Percentiles rank a stretch among this genome's conserved stretches.
Conservation (phyloP, 176 grass and related monocot genomes). For the Phoenix dactylifera region DNA sequence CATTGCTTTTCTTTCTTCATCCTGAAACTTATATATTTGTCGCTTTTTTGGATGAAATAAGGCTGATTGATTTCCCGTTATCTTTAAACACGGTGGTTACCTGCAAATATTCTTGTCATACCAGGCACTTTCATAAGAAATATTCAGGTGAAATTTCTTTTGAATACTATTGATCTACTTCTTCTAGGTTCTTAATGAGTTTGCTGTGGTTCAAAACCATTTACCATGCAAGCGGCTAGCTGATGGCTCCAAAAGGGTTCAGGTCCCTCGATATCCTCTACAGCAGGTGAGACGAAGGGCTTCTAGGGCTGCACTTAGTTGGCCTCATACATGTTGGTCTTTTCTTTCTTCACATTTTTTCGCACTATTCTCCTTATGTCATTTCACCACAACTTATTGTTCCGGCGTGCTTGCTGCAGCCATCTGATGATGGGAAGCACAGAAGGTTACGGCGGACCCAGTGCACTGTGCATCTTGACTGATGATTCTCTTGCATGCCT, state of each 20-base stretch:
- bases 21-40: too few species aligned
- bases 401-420: conserved; percentile 1
- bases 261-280: conserved; percentile 50
- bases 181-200: conserved; percentile 76
- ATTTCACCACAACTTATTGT: not conserved
- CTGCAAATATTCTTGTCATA: too few species aligned
- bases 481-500: conserved; percentile 18
- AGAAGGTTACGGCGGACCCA: conserved; percentile 5
- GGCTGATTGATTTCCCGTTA: too few species aligned
- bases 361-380: not conserved
- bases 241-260: conserved; percentile 77
- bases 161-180: not conserved
- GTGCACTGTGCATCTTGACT: conserved; percentile 44
- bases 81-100: too few species aligned
- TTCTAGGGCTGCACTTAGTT: too few species aligned
- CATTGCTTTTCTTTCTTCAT: too few species aligned
- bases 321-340: too few species aligned
- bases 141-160: too few species aligned
- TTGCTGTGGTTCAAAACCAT: conserved; percentile 23
- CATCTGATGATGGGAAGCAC: conserved; percentile 35
- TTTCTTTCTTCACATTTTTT: not conserved
- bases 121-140: too few species aligned
- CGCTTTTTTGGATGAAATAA: too few species aligned
- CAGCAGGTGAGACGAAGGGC: conserved; percentile 21
- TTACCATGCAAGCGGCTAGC: conserved; percentile 60